Evolutionary conservation across 257 asterid species (phyloP), one percentile per base, ranked within the genome.

Genomic region (Nicotiana knightiana): DNA sequence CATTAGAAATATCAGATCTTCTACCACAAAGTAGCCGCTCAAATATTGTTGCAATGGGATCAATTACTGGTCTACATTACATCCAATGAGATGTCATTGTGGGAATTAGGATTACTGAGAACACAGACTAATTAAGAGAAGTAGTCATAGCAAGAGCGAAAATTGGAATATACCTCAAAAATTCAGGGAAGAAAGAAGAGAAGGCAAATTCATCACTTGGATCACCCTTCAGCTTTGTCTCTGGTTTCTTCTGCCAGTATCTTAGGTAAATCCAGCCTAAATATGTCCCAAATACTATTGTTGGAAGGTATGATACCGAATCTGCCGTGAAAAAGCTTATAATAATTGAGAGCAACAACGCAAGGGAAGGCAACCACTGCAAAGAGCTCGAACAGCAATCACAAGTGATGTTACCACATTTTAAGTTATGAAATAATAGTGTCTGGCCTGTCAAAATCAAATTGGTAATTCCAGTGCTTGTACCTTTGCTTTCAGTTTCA

Each of bases 341-440:
- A 85, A 84, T 89, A 85, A 88, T 57, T 55, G 93, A 87, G 48
- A 92, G 79, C 90, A 94, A 80, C 64, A 94, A 81, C 70, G 90
- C 88, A 62, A 93, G 86, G 80, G 98, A 93, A 68, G 98, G 98
- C 90, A 94, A 84, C 98, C 97, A 94, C 97, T 94, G 94, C 91
- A 93, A 79, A 87, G 53, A 83, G 54, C 67, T 55, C 75, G 64
- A 82, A 30, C 35, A 85, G 81, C n/a, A 63, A 81, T n/a, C 79
- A 70, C 33, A 80, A 73, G 77, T 26, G 51, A 76, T 63, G 84
- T 46, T 80, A 61, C 33, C 33, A 81, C 28, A 35, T 63, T 65
- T 76, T 55, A 43, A 71, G 46, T 70, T 70, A 6, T 43, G 37
- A 71, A 37, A 71, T 62, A 62, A 5, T 46, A 71, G 78, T 71